Conservation (phyloP, 1,139 yeast genomes). For the Hyphopichia burtonii region DNA sequence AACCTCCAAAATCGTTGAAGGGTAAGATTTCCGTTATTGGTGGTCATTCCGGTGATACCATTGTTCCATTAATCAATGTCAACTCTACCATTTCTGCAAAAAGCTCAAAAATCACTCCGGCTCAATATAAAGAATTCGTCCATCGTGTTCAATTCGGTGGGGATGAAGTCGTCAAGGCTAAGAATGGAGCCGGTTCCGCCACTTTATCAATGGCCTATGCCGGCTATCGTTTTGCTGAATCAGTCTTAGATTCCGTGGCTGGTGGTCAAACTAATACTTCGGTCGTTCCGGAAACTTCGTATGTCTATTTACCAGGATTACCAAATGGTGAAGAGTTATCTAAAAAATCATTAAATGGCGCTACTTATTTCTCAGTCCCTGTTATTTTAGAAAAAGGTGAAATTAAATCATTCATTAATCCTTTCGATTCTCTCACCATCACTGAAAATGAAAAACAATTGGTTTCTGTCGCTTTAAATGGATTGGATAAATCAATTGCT, state of each 20-base stretch:
- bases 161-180: slow-evolving; percentile 77
- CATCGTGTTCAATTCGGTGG: slow-evolving; percentile 75
- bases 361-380: slow-evolving; percentile 65
- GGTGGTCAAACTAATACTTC: slow-evolving; percentile 22
- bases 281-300: slow-evolving; percentile 54
- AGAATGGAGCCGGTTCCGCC: slow-evolving; percentile 76
- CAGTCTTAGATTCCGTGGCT: slow-evolving; percentile 43
- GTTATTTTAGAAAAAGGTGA: slow-evolving; percentile 53
- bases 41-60: slow-evolving; percentile 77
- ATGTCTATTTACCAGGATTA: slow-evolving; percentile 58
- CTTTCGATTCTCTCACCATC: slow-evolving; percentile 38
- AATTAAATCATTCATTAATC: slow-evolving; percentile 42
- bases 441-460: slow-evolving; percentile 45
- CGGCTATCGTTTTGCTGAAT: slow-evolving; percentile 64
- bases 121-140: slow-evolving; percentile 45
- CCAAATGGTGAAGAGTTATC: slow-evolving; percentile 49
- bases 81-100: slow-evolving; percentile 24
- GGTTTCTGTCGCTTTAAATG: slow-evolving; percentile 51
- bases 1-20: slow-evolving; percentile 36
- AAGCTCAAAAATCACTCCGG: slow-evolving; percentile 26
- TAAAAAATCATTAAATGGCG: slow-evolving; percentile 33
- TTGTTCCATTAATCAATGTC: slow-evolving; percentile 54
- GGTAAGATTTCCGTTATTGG: slow-evolving; percentile 64
- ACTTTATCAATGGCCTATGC: slow-evolving; percentile 79
- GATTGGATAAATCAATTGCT: slow-evolving; percentile 53